phyloP scores from a whole-genome alignment of 2,329 filamentous ascomycete species.

The Torrubiellomyces zombiae region DNA sequence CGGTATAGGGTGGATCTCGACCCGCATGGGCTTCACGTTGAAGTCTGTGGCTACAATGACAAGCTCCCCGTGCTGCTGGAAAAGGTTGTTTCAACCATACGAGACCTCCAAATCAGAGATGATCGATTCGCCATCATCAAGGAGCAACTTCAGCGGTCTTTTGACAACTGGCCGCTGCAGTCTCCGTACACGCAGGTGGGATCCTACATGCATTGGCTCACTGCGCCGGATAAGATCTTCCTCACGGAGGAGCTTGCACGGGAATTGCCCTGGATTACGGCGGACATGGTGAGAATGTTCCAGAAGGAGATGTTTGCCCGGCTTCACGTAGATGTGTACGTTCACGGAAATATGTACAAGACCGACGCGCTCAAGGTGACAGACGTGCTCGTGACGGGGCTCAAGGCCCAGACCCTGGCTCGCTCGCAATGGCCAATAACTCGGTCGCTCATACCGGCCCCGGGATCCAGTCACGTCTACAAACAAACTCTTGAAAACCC shows the following conservation, averaged over 20 bases:
- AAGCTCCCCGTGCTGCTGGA: constrained; percentile 84
- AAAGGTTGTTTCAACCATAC: constrained; percentile 71
- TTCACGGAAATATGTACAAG: constrained; percentile 86
- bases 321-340: constrained; percentile 73
- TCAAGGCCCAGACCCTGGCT: constrained; percentile 60
- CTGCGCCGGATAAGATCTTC: constrained; percentile 57
- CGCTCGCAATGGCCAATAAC: constrained; percentile 64
- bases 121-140: constrained; percentile 86
- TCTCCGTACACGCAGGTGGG: constrained; percentile 82
- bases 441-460: constrained; percentile 60
- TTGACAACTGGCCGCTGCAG: constrained; percentile 75
- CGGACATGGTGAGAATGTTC: constrained; percentile 59
- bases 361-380: constrained; percentile 80
- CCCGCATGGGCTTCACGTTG: constrained; percentile 56
- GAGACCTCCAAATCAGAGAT: constrained; percentile 67
- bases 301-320: constrained; percentile 68
- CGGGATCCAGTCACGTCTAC: constrained; percentile 71
- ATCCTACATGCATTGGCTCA: constrained; percentile 68
- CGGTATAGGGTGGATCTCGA: constrained; percentile 65
- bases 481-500: constrained; percentile 67
- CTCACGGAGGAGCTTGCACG: constrained; percentile 64
- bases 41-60: constrained; percentile 85
- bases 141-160: constrained; percentile 59
- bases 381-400: constrained; percentile 59
- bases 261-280: constrained; percentile 59